These are phyloP conservation scores for Ogataea pini DNA, from an alignment of 805 yeast species.

Conservation along the genomic window DNA sequence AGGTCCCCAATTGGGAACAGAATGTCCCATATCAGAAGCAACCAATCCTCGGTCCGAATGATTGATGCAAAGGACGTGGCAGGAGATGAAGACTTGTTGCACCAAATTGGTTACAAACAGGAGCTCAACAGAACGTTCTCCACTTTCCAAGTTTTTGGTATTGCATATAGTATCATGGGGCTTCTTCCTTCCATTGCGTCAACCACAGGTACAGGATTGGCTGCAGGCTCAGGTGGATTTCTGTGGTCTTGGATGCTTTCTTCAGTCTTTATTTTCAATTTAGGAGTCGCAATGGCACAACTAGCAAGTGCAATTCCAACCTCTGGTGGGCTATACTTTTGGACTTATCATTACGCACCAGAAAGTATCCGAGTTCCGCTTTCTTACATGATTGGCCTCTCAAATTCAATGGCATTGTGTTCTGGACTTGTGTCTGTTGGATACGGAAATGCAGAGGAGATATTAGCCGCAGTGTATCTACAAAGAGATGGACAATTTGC, in stretches of 20 bases:
- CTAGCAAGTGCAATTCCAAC: conserved; percentile 72
- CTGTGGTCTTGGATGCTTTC: conserved; percentile 79
- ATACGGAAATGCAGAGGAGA: conserved; percentile 67
- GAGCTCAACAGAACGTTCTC: conserved; percentile 63
- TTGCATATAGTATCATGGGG: conserved; percentile 77
- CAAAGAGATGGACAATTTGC: conserved; percentile 54
- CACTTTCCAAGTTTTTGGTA: conserved; percentile 65
- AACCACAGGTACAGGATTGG: conserved; percentile 50
- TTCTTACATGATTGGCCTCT: conserved; percentile 64
- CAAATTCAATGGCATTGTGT: conserved; percentile 65
- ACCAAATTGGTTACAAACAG: conserved; percentile 68
- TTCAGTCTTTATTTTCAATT: conserved; percentile 51
- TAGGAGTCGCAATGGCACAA: conserved; percentile 71
- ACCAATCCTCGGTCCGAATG: not conserved
- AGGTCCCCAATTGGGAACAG: conserved; percentile 1
- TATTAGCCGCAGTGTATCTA: conserved; percentile 56
- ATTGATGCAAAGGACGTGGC: conserved; percentile 27
- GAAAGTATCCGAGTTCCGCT: conserved; percentile 49
- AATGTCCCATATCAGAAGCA: not conserved
- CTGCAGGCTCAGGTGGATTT: conserved; percentile 64
- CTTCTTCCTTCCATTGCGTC: conserved; percentile 65
- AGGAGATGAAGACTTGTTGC: conserved; percentile 39
- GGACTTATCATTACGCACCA: conserved; percentile 71
- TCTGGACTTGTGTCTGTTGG: conserved; percentile 70
- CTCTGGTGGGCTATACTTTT: conserved; percentile 71